These are phyloP conservation scores for Psilocybe tampanensis DNA, from an alignment of 768 basidiomycete genomes.

Conservation along the genomic window DNA sequence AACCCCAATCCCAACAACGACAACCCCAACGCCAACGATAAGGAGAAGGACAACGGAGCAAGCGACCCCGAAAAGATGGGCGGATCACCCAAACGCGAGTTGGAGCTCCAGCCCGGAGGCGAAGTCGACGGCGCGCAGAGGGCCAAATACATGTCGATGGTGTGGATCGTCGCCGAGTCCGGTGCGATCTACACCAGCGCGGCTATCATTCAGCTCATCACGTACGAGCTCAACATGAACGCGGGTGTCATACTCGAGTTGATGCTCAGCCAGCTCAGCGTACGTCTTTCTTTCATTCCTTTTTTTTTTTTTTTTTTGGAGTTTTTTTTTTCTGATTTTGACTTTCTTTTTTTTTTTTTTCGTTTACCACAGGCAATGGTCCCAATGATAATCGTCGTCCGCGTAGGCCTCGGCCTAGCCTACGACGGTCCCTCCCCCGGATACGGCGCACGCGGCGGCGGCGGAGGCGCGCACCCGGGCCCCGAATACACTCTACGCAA, in stretches of 20 bases:
- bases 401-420: constrained; percentile 25
- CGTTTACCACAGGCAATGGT: constrained; percentile 15
- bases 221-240: constrained; percentile 28
- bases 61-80: too few species aligned
- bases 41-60: background rate
- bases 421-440: constrained; percentile 16
- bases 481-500: background rate
- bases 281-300: constrained; percentile 9
- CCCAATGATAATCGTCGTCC: constrained; percentile 25
- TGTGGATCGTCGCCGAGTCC: constrained; percentile 27
- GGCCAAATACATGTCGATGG: constrained; percentile 20
- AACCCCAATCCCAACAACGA: too few species aligned
- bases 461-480: background rate
- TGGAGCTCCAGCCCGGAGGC: background rate
- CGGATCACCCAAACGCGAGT: too few species aligned
- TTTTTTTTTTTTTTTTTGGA: background rate
- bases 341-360: too few species aligned
- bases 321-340: constrained; percentile 1
- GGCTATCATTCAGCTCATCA: constrained; percentile 26
- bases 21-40: too few species aligned
- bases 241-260: constrained; percentile 30
- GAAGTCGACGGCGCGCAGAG: constrained; percentile 10
- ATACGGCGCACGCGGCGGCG: background rate
- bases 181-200: constrained; percentile 29
- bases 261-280: constrained; percentile 27